Evolutionary conservation across 371 early-diverging fungal genomes (phyloP), one percentile per base, ranked within the genome.

Genomic region (Syncephalastrum racemosum): DNA sequence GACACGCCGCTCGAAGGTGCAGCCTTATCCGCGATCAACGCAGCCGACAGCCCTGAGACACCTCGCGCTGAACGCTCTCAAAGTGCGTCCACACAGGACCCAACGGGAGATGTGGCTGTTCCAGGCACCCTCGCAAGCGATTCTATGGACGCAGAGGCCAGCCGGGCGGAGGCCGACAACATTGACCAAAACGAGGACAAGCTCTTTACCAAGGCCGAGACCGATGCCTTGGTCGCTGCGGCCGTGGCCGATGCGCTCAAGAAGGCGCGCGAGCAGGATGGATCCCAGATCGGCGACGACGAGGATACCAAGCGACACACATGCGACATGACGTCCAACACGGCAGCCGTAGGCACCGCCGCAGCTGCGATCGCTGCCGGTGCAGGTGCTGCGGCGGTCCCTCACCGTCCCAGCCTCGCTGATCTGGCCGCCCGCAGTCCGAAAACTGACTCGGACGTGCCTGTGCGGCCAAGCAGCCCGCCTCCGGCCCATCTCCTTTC

Each of bases 181-280:
- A n/a, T n/a, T n/a, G 56, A 44, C 16, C 46, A 51, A 2, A 53
- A 51, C 14, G 59, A 51, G 13, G 46, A 39, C 46, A 62, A 57
- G 48, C 36, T 53, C 18, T 55, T 45, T n/a, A 54, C 23, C 16
- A 70, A 69, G 46, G 56, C 59, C 10, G 73, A 73, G 51, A 57
- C 70, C 0, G 69, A 77, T 59, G 63, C 57, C 10, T 50, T 77
- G 56, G 59, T 77, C 55, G 73, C 67, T 16, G 59, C 73, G 44
- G 77, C 77, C 18, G 73, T 77, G 10, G 71, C 73, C 39, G 53
- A 51, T 6, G 73, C 73, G 5, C 16, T 73, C 23, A 56, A 63
- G 8, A 63, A 62, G 43, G 54, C 41, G 15, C 42, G 53, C n/a
- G 62, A 42, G n/a, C 39, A 63, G 24, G 15, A 46, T 46, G 57